Percentiles rank a stretch among this genome's conserved stretches.
These are phyloP conservation scores for Candida parachauliodes DNA, from an alignment of 805 yeast genomes.

Conservation along the genomic window DNA sequence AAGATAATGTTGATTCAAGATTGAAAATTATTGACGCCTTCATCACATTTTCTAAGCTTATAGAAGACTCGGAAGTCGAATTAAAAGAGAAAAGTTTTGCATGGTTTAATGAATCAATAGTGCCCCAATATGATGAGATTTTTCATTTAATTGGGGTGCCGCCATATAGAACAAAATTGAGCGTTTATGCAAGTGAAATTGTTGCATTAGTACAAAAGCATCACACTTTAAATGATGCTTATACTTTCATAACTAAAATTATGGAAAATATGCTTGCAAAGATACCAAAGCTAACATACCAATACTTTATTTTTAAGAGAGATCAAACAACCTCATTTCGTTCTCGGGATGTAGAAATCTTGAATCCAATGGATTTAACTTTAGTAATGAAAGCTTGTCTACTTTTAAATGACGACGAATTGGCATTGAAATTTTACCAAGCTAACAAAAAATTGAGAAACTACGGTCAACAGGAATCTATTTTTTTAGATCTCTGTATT, in stretches of 20 bases:
- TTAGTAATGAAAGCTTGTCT: conserved; percentile 28
- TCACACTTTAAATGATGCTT: background rate
- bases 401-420: conserved; percentile 13
- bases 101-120: background rate
- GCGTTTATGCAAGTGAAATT: conserved; percentile 1
- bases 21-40: conserved; percentile 2
- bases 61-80: background rate
- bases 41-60: background rate
- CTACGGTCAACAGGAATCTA: conserved; percentile 37
- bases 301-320: conserved; percentile 7
- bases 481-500: conserved; percentile 46
- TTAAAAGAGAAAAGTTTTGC: background rate
- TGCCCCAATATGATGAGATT: conserved; percentile 1
- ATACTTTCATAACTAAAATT: conserved; percentile 5
- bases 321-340: background rate
- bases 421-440: conserved; percentile 2
- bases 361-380: conserved; percentile 23
- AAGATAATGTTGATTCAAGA: conserved; percentile 11
- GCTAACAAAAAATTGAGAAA: background rate
- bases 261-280: conserved; percentile 3
- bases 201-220: background rate
- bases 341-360: background rate
- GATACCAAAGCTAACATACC: conserved; percentile 2
- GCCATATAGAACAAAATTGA: background rate
- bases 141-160: conserved; percentile 6